These are phyloP conservation scores for Murraya paniculata DNA, from an alignment of 345 rosid species.

Conservation along the genomic window DNA sequence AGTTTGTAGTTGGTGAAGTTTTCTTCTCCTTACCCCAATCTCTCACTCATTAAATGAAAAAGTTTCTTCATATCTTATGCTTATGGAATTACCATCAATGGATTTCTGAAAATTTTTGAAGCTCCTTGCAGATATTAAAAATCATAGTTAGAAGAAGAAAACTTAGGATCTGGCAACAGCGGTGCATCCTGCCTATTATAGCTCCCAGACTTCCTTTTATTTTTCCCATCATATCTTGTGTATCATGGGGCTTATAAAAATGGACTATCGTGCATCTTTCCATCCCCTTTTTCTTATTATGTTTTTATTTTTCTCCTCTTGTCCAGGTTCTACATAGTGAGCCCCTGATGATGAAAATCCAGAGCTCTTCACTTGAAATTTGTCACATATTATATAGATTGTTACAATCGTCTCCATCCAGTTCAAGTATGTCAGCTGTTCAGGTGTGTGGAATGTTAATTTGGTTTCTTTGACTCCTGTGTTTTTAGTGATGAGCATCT, in stretches of 20 bases:
- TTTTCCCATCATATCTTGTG: background rate
- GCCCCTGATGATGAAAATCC: slow-evolving; percentile 50
- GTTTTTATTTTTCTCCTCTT: slow-evolving; percentile 7
- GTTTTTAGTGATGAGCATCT: background rate
- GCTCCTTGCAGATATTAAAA: background rate
- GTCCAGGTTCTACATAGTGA: slow-evolving; percentile 64
- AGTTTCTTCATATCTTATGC: background rate
- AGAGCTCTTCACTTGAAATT: slow-evolving; percentile 58
- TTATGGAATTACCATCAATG: background rate
- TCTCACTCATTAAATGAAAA: background rate
- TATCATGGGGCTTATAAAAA: background rate
- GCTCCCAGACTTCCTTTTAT: background rate
- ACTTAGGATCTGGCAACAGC: background rate
- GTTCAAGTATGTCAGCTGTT: slow-evolving; percentile 44
- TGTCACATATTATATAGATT: slow-evolving; percentile 45
- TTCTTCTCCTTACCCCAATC: background rate
- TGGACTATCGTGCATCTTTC: background rate
- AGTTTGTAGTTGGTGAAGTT: background rate
- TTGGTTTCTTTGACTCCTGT: background rate
- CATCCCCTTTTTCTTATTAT: background rate
- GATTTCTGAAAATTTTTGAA: background rate
- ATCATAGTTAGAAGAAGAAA: background rate
- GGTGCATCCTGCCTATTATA: background rate
- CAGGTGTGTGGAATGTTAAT: slow-evolving; percentile 47
- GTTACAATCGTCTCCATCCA: slow-evolving; percentile 44